Conservation (phyloP, 2,329 filamentous ascomycete genomes). For the Cercospora sesami region DNA sequence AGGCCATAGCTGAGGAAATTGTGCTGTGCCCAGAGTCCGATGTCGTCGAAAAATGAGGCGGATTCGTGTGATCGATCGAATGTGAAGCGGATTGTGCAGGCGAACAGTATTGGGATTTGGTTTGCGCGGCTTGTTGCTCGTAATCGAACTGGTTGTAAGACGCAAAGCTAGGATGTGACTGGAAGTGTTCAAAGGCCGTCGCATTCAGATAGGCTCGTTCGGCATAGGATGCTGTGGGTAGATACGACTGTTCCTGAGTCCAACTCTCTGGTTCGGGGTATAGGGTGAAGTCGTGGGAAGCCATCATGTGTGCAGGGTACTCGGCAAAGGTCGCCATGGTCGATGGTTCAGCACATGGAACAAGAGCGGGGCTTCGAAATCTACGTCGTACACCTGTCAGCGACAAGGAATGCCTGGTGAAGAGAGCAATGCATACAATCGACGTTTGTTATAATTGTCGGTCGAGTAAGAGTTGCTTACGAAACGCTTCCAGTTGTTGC, state of each 20-base stretch:
- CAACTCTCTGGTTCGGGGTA: conserved; percentile 37
- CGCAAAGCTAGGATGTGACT: conserved; percentile 37
- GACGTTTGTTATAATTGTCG: neutral
- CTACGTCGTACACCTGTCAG: neutral
- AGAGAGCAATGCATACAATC: neutral
- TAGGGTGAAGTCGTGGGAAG: conserved; percentile 38
- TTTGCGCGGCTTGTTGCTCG: conserved; percentile 40
- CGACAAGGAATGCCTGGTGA: conserved; percentile 8
- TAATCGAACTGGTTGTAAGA: conserved; percentile 41
- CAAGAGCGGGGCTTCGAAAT: neutral
- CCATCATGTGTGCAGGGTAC: conserved; percentile 33
- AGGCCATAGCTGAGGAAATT: conserved; percentile 53
- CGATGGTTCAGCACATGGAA: conserved; percentile 15
- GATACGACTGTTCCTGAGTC: conserved; percentile 34
- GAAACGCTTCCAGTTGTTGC: neutral
- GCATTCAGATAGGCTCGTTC: conserved; percentile 33
- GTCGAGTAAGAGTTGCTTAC: neutral
- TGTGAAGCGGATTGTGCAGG: conserved; percentile 47
- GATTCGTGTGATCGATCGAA: conserved; percentile 48
- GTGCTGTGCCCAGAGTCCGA: conserved; percentile 53
- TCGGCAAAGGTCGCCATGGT: conserved; percentile 38
- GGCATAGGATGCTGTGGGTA: conserved; percentile 30
- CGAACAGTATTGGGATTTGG: conserved; percentile 46
- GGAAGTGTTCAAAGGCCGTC: conserved; percentile 43
- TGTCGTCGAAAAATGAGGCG: conserved; percentile 49